Conservation (phyloP, 1,139 yeast genomes). For the Kluyveromyces marxianus region DNA sequence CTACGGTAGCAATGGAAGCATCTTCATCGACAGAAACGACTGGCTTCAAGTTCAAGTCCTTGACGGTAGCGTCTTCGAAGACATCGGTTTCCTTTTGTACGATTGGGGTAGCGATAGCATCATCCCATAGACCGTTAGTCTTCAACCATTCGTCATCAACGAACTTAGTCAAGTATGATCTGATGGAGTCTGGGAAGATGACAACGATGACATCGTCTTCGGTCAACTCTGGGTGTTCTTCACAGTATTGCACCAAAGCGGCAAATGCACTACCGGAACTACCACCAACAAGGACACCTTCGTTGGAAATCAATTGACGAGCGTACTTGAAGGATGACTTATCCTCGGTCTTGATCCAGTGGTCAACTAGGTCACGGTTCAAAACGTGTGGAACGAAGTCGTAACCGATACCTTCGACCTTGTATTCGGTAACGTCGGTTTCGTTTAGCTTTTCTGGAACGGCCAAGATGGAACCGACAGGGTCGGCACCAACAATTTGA, state of each 20-base stretch:
- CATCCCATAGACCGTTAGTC: constrained; percentile 59
- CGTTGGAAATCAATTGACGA: constrained; percentile 75
- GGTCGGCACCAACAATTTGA: constrained; percentile 74
- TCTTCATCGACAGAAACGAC: constrained; percentile 66
- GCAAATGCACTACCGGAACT: constrained; percentile 81
- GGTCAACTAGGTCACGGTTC: constrained; percentile 57
- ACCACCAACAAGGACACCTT: constrained; percentile 85
- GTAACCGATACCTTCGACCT: constrained; percentile 89
- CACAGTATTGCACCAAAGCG: constrained; percentile 68
- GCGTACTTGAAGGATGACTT: constrained; percentile 74
- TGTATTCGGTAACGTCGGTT: constrained; percentile 49
- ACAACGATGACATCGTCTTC: constrained; percentile 75
- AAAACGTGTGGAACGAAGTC: constrained; percentile 83
- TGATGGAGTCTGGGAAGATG: constrained; percentile 79
- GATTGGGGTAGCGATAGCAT: constrained; percentile 36
- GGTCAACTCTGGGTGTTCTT: constrained; percentile 50
- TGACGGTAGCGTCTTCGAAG: constrained; percentile 54
- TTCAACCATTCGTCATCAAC: constrained; percentile 92
- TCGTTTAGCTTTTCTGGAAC: constrained; percentile 68
- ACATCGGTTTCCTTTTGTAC: constrained; percentile 37
- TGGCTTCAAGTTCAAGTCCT: constrained; percentile 69
- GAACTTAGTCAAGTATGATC: constrained; percentile 81
- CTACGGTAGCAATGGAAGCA: constrained; percentile 59
- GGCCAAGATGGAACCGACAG: constrained; percentile 80
- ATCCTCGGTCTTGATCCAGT: constrained; percentile 85